A percentile compares a stretch with the other conserved stretches of the same genome.
Conservation (phyloP, 257 asterid genomes). For the Agastache rugosa region DNA sequence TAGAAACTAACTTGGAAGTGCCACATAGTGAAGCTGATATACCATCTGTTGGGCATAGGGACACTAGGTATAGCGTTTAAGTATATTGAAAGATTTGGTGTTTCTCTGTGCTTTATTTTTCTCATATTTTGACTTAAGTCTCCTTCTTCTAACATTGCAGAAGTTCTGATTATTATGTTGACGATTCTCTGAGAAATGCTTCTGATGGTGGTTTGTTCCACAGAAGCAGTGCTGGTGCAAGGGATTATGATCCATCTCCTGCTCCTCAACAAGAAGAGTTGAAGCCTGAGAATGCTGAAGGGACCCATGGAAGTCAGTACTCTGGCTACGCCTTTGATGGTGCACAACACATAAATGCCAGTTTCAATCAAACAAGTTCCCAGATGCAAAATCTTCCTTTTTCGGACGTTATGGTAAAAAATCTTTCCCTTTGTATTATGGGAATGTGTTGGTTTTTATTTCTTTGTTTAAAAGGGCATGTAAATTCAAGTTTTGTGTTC, state of each 20-base stretch:
- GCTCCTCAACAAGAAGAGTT: constrained; percentile 68
- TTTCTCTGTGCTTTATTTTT: constrained; percentile 7
- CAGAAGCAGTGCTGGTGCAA: constrained; percentile 59
- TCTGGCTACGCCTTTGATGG: constrained; percentile 63
- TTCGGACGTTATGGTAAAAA: constrained; percentile 68
- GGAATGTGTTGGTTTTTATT: background rate
- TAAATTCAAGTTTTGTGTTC: background rate
- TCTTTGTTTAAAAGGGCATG: background rate
- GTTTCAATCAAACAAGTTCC: constrained; percentile 57
- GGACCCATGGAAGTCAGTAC: constrained; percentile 68
- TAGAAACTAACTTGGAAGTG: constrained; percentile 61
- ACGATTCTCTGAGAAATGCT: constrained; percentile 67
- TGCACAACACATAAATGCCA: constrained; percentile 54
- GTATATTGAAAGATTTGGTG: constrained; percentile 4
- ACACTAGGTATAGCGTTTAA: constrained; percentile 53
- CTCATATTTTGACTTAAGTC: constrained; percentile 7
- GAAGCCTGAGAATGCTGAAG: constrained; percentile 73
- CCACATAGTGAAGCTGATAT: constrained; percentile 52
- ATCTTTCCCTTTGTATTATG: constrained; percentile 1
- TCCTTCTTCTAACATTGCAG: constrained; percentile 52
- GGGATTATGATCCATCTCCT: constrained; percentile 64
- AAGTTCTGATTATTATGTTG: constrained; percentile 74
- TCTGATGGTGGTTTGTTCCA: constrained; percentile 74
- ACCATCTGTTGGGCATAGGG: constrained; percentile 61
- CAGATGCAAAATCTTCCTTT: constrained; percentile 64